These are phyloP conservation scores for Citrus australasica DNA, from an alignment of 345 rosid species.

Conservation along the genomic window DNA sequence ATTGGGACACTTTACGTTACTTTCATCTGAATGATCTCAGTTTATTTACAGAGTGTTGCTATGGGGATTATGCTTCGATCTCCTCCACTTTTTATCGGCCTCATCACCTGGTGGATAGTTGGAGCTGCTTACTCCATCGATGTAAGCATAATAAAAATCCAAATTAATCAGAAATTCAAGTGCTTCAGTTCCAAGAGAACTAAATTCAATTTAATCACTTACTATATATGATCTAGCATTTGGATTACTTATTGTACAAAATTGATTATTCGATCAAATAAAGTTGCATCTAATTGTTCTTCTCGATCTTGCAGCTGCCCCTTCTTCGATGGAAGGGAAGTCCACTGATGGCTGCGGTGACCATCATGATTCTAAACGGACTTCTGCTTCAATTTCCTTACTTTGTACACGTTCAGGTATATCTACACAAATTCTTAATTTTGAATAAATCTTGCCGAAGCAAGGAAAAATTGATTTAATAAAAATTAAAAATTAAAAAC, in stretches of 20 bases:
- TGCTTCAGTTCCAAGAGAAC: no score
- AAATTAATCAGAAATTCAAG: no score
- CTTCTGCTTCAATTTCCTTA: background rate
- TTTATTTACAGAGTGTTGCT: background rate
- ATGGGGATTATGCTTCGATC: background rate
- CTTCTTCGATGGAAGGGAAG: background rate
- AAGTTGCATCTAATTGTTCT: background rate
- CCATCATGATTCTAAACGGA: conserved; percentile 3
- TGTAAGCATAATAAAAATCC: background rate
- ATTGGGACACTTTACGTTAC: no score
- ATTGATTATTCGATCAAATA: no score
- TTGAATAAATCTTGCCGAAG: background rate
- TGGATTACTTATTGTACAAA: no score
- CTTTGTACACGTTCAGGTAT: background rate
- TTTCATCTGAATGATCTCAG: background rate
- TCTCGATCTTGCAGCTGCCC: background rate
- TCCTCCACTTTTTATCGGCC: background rate
- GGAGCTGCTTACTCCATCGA: background rate
- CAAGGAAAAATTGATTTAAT: no score
- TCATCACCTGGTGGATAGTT: background rate
- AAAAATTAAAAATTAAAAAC: no score
- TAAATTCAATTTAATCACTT: no score
- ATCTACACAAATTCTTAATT: background rate
- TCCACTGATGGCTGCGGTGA: background rate
- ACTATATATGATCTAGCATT: no score